Percentiles rank a stretch among this genome's conserved stretches.
Conservation (phyloP, 2,329 filamentous ascomycete species). For the Aureobasidium sp. region DNA sequence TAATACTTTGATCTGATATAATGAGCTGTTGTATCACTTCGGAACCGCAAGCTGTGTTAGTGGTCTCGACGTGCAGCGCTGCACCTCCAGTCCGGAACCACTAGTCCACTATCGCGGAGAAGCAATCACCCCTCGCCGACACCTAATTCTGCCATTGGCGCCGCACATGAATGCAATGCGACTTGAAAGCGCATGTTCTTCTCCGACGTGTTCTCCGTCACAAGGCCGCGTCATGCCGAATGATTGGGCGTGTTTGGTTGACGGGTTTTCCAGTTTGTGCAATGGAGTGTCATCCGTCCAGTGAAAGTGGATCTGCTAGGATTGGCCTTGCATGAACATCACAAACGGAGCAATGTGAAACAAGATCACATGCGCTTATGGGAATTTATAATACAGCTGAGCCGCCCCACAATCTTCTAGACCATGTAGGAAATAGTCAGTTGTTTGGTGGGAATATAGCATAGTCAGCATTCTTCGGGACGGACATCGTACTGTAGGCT, state of each 20-base stretch:
- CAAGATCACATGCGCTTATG: neutral
- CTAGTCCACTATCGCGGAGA: neutral
- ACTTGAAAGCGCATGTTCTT: neutral
- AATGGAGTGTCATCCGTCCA: neutral
- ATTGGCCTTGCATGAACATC: neutral
- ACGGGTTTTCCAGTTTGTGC: neutral
- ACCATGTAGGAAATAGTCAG: neutral
- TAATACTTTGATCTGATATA: neutral
- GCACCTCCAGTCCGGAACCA: neutral
- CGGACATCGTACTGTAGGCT: neutral
- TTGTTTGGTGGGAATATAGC: neutral
- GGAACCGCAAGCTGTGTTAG: neutral
- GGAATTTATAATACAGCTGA: neutral
- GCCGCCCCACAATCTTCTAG: neutral
- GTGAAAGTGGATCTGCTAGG: neutral
- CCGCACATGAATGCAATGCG: neutral
- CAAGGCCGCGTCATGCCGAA: neutral
- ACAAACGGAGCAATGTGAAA: neutral
- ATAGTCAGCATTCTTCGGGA: neutral
- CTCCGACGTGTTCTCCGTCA: neutral
- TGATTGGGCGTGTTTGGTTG: neutral
- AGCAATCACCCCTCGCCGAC: neutral
- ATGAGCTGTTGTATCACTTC: neutral
- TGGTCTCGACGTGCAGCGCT: neutral
- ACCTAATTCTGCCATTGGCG: neutral